These are phyloP conservation scores for Lachnellula arida DNA, from an alignment of 2,329 filamentous ascomycete genomes.

Conservation along the genomic window DNA sequence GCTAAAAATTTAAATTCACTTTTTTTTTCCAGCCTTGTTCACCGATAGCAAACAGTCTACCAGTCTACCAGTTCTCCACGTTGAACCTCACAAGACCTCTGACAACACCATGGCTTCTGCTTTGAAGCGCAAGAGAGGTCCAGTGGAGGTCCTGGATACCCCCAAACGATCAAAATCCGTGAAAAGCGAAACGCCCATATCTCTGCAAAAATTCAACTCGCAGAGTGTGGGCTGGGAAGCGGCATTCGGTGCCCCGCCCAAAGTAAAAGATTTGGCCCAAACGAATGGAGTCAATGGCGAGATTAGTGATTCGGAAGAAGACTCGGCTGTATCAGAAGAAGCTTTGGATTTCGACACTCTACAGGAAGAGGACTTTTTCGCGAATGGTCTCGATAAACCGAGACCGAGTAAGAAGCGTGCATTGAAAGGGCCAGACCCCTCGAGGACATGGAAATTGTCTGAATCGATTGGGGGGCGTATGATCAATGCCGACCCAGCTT, in stretches of 20 bases:
- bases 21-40: slow-evolving; percentile 13
- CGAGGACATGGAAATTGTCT: slow-evolving; percentile 51
- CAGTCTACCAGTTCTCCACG: slow-evolving; percentile 6
- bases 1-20: slow-evolving; percentile 7
- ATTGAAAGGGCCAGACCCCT: slow-evolving; percentile 16
- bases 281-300: slow-evolving; percentile 21
- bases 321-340: slow-evolving; percentile 17
- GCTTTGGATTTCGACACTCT: slow-evolving; percentile 23
- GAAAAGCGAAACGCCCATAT: slow-evolving; percentile 11
- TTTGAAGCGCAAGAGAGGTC: slow-evolving; percentile 34
- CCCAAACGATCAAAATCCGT: slow-evolving; percentile 28
- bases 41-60: slow-evolving; percentile 17
- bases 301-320: slow-evolving; percentile 2
- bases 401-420: slow-evolving; percentile 30
- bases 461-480: slow-evolving; percentile 62
- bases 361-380: background rate
- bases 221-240: slow-evolving; percentile 24
- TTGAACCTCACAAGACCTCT: slow-evolving; percentile 24
- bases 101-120: slow-evolving; percentile 32
- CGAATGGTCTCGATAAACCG: background rate
- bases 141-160: slow-evolving; percentile 25
- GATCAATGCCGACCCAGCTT: slow-evolving; percentile 59
- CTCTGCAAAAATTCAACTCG: slow-evolving; percentile 10
- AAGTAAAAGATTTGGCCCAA: slow-evolving; percentile 15
- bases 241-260: slow-evolving; percentile 22